Conservation (phyloP, 495 filamentous ascomycete species). For the Rostrohypoxylon terebratum region DNA sequence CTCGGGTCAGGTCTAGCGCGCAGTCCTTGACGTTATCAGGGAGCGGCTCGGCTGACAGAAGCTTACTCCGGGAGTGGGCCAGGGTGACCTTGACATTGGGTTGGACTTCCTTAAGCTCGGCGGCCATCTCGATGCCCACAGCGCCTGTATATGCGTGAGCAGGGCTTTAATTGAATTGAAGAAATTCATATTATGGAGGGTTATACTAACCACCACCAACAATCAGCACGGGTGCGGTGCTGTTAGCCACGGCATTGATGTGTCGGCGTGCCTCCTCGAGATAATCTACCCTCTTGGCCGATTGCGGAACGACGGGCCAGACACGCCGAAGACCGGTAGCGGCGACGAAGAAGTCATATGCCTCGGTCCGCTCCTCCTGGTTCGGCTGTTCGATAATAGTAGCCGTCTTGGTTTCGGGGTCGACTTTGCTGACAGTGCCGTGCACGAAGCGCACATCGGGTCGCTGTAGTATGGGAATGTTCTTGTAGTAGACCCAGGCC, state of each 20-base stretch:
- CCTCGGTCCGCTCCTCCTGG: slow-evolving; percentile 46
- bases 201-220: slow-evolving; percentile 63
- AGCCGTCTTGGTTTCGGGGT: slow-evolving; percentile 64
- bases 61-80: slow-evolving; percentile 71
- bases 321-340: slow-evolving; percentile 69
- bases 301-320: slow-evolving; percentile 73
- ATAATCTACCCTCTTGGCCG: slow-evolving; percentile 64
- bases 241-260: slow-evolving; percentile 52
- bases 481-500: slow-evolving; percentile 70
- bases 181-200: background rate
- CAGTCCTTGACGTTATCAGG: slow-evolving; percentile 72
- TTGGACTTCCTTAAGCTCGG: slow-evolving; percentile 71
- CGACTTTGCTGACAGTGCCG: slow-evolving; percentile 66
- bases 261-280: slow-evolving; percentile 66
- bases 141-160: slow-evolving; percentile 59
- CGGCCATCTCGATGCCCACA: slow-evolving; percentile 78
- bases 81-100: slow-evolving; percentile 70
- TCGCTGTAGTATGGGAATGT: slow-evolving; percentile 68
- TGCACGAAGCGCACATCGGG: slow-evolving; percentile 66
- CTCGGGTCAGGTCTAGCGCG: slow-evolving; percentile 60
- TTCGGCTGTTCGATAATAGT: slow-evolving; percentile 51
- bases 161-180: background rate
- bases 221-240: slow-evolving; percentile 65
- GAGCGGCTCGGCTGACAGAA: slow-evolving; percentile 74
- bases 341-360: slow-evolving; percentile 75